Evolutionary conservation across 768 basidiomycete genomes (phyloP), one percentile per base, ranked within the genome.

Genomic region (Termitomyces titanicus): DNA sequence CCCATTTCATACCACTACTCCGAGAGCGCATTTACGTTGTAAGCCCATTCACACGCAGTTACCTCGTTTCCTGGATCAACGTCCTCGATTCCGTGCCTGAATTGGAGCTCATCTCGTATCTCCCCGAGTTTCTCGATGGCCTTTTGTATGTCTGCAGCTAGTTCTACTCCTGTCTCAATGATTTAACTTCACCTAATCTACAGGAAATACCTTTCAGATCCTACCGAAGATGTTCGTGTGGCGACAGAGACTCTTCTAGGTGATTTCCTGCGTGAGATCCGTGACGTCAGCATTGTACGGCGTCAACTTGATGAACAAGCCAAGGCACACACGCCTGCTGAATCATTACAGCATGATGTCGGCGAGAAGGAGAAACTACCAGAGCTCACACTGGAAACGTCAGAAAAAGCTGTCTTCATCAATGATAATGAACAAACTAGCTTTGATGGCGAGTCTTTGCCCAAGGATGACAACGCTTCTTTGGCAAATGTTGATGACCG

Each of bases 61-160:
- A 94, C 69, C 81, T 99, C n/a, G 92, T 97, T 33, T 89, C 90
- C 1, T 99, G 97, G 97, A 92, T 98, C 55, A 92, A 83, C 40
- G 91, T 97, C 4, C 80, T 99, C 43, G 94, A 98, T 66, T 95
- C 94, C 18, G 92, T 98, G 4, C 97, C 97, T 11, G 97, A 99
- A 65, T 76, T 99, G 51, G 96, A 98, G 68, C 80, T 99, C 43
- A 89, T 98, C 44, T 87, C 92, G 25, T 97, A 92, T 72, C 81
- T 99, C 33, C 97, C 97, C 1, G 89, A 97, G 64, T 95, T 98
- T 67, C 72, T 99, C 47, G 94, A 98, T 58, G 95, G 94, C 2
- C 80, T 99, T 39, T 66, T 99, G 92, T 94, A 61, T 72, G 89
- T 75, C 24, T n/a, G 53, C 37, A 29, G 27, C n/a, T 35, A 47